These are phyloP conservation scores for Fusarium bactridioides DNA, from an alignment of 2,329 filamentous ascomycete genomes.

Conservation along the genomic window DNA sequence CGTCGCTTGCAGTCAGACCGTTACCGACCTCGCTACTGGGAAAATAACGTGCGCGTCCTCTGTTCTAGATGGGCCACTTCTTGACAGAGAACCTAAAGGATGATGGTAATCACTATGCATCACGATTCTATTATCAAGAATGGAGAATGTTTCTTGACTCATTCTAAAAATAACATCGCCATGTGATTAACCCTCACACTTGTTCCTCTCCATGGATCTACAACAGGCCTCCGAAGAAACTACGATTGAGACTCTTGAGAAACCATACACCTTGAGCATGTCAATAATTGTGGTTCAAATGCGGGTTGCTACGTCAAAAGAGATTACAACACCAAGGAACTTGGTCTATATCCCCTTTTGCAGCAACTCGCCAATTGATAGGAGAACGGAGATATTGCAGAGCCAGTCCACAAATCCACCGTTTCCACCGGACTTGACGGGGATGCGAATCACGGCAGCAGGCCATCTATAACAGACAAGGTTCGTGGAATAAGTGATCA, in stretches of 20 bases:
- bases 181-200: slow-evolving; percentile 15
- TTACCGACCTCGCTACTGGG: neutral
- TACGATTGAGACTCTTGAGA: neutral
- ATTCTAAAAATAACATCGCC: slow-evolving; percentile 30
- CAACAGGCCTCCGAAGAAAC: slow-evolving; percentile 19
- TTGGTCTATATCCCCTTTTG: slow-evolving; percentile 18
- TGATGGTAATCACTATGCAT: neutral
- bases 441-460: slow-evolving; percentile 21
- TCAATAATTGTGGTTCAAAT: slow-evolving; percentile 4
- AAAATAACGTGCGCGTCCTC: neutral
- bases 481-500: neutral
- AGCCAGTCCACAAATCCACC: slow-evolving; percentile 29
- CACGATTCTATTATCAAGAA: neutral
- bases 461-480: slow-evolving; percentile 16
- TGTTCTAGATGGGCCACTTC: neutral
- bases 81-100: neutral
- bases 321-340: slow-evolving; percentile 16
- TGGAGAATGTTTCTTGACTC: neutral
- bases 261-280: slow-evolving; percentile 2
- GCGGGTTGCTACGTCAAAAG: slow-evolving; percentile 30
- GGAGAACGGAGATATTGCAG: slow-evolving; percentile 9
- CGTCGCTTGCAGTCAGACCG: neutral
- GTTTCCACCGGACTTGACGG: slow-evolving; percentile 33
- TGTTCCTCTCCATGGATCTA: slow-evolving; percentile 18
- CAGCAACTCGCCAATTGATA: slow-evolving; percentile 14